A percentile compares a stretch with the other conserved stretches of the same genome.
These are phyloP conservation scores for Yamadazyma diddensiae DNA, from an alignment of 1,139 yeast species.

Conservation along the genomic window DNA sequence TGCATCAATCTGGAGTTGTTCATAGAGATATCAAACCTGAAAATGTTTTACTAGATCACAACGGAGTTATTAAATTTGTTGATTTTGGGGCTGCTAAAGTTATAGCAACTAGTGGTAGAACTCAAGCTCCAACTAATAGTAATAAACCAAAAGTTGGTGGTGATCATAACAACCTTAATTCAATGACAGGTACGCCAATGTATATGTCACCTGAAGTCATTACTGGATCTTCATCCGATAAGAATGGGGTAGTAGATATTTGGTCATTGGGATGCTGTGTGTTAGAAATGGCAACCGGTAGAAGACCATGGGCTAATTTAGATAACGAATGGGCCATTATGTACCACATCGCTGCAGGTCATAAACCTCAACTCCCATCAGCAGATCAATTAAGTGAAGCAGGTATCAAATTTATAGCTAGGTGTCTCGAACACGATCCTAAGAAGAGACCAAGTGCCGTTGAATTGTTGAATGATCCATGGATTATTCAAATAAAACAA, in stretches of 20 bases:
- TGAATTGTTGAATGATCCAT: slow-evolving; percentile 83
- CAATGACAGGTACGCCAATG: slow-evolving; percentile 97
- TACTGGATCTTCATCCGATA: slow-evolving; percentile 67
- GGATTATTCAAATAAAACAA: slow-evolving; percentile 75
- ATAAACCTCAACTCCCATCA: slow-evolving; percentile 80
- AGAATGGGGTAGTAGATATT: slow-evolving; percentile 74
- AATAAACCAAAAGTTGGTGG: slow-evolving; percentile 13
- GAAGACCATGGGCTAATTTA: slow-evolving; percentile 84
- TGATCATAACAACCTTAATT: slow-evolving; percentile 32
- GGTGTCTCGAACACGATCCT: slow-evolving; percentile 85
- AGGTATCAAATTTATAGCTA: slow-evolving; percentile 68
- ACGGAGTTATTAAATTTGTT: slow-evolving; percentile 91
- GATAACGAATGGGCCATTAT: slow-evolving; percentile 98
- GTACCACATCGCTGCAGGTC: slow-evolving; percentile 98
- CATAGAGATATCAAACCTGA: slow-evolving; percentile 98
- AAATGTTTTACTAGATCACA: slow-evolving; percentile 83
- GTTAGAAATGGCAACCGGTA: slow-evolving; percentile 78
- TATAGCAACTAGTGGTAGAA: slow-evolving; percentile 67
- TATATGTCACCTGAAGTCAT: slow-evolving; percentile 98
- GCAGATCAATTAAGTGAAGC: slow-evolving; percentile 71
- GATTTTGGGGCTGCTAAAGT: slow-evolving; percentile 98
- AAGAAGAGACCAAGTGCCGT: slow-evolving; percentile 76
- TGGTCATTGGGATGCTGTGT: slow-evolving; percentile 87
- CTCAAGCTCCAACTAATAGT: slow-evolving; percentile 22
- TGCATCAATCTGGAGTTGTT: slow-evolving; percentile 94